These are phyloP conservation scores for Ophiostoma himal-ulmi DNA, from an alignment of 2,329 filamentous ascomycete genomes.

Conservation along the genomic window DNA sequence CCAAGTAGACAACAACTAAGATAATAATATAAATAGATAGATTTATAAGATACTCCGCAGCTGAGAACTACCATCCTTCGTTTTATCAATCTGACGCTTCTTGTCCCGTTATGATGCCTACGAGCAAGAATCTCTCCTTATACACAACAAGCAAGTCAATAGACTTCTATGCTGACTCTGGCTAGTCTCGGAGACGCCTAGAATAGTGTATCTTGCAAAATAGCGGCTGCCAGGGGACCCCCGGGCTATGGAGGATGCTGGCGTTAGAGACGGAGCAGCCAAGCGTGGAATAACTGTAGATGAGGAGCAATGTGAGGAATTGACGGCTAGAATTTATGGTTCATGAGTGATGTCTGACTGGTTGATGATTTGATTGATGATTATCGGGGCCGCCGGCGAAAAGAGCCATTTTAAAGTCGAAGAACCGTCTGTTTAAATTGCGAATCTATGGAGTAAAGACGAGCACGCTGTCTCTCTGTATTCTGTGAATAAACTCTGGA, in stretches of 20 bases:
- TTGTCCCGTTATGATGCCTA: background rate
- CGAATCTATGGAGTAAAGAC: background rate
- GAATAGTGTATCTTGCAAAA: background rate
- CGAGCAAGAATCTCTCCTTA: background rate
- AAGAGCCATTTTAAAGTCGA: conserved; percentile 4
- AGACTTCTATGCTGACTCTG: background rate
- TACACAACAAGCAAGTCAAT: too few species aligned
- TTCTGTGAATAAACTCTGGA: too few species aligned
- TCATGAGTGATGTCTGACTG: background rate
- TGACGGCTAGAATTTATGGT: background rate
- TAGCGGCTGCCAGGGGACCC: background rate
- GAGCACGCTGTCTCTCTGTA: too few species aligned
- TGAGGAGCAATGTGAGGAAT: background rate
- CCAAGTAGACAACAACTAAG: too few species aligned
- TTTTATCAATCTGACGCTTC: background rate
- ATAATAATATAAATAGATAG: background rate
- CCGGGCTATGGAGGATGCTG: background rate
- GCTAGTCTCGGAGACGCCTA: conserved; percentile 3
- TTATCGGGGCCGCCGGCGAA: conserved; percentile 6
- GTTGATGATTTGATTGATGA: background rate
- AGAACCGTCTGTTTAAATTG: conserved; percentile 1
- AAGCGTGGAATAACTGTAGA: conserved; percentile 5
- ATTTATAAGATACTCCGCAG: background rate
- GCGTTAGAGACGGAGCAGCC: conserved; percentile 5
- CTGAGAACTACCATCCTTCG: background rate